Percentiles rank a stretch among this genome's conserved stretches.
phyloP scores from a whole-genome alignment of 2,329 filamentous ascomycete species.

The Calonectria pseudoreteaudii region DNA sequence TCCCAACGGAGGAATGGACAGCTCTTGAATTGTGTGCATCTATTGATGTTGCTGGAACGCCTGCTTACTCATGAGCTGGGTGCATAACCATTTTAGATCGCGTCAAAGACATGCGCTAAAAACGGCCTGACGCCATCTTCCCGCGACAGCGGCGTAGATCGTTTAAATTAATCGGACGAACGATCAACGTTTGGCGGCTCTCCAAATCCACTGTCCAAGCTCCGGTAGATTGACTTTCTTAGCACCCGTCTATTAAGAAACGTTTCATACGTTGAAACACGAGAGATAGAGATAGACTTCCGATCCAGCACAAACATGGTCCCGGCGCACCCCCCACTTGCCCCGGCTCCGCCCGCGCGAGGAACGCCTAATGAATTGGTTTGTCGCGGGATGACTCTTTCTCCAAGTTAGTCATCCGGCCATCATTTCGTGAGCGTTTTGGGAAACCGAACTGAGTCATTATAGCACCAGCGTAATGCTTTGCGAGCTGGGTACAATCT shows the following conservation, averaged over 20 bases:
- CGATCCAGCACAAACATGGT: background rate
- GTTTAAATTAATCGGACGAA: background rate
- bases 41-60: no score
- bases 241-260: background rate
- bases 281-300: background rate
- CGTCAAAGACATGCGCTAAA: background rate
- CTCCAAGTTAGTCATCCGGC: background rate
- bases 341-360: background rate
- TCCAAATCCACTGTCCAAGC: background rate
- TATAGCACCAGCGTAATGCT: background rate
- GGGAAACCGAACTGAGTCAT: background rate
- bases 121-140: background rate
- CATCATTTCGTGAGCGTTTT: background rate
- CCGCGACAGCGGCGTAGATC: background rate
- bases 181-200: constrained; percentile 7
- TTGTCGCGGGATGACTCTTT: background rate
- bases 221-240: constrained; percentile 3
- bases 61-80: background rate
- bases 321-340: background rate
- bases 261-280: background rate
- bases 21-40: background rate
- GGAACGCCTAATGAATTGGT: background rate
- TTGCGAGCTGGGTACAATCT: background rate
- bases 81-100: background rate
- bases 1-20: background rate